Base-by-base conservation (phyloP, 2,329 filamentous ascomycete species). In the Diaporthe sp. region DNA sequence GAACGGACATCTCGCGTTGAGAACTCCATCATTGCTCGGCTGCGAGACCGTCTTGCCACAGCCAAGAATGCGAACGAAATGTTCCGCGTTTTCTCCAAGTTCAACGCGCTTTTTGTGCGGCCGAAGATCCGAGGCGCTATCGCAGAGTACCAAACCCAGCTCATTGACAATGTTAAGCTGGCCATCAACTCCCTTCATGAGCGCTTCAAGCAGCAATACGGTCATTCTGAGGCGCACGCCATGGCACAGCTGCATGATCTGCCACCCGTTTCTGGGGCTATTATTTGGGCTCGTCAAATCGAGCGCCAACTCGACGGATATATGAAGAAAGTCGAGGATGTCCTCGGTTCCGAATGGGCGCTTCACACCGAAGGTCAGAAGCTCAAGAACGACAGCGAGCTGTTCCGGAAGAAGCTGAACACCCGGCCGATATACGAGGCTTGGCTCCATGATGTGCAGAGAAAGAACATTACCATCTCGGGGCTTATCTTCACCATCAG, bases 1-100 rank as follows among this genome's bases (percentile, higher is more conserved):
- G 97, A 99, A 83, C 94, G 97, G 53, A 99, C 97, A 13, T 96
- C 97, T 25, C 92, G 97, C 76, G 97, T 99, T 6, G 97, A 99
- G 83, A 99, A 99, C 85, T 98, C 97, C 4, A 99, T 99, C 84
- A 99, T 99, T 83, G 95, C 97, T 46, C 91, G 95, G 72, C 89
- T 99, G 44, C 91, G 97, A 81, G 97, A 99, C 84, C 94, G 97
- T 75, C 89, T 99, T 74, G 97, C 96, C 19, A 98, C 95, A 9
- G 96, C 97, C 17, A 98, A 98, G 88, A 98, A 95, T 77, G 97
- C 97, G 55, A 98, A 98, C 82, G 97, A 99, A 85, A 99, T 99
- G 97, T 99, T 99, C 84, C 94, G 97, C 73, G 97, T 99, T 77
- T 99, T 99, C 84, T 98, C 97, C 72, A 98, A 98, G 83, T 99